Evolutionary conservation across 352 stramenopile species (phyloP), one percentile per base, ranked within the genome.

Genomic region (Pythium biforme): DNA sequence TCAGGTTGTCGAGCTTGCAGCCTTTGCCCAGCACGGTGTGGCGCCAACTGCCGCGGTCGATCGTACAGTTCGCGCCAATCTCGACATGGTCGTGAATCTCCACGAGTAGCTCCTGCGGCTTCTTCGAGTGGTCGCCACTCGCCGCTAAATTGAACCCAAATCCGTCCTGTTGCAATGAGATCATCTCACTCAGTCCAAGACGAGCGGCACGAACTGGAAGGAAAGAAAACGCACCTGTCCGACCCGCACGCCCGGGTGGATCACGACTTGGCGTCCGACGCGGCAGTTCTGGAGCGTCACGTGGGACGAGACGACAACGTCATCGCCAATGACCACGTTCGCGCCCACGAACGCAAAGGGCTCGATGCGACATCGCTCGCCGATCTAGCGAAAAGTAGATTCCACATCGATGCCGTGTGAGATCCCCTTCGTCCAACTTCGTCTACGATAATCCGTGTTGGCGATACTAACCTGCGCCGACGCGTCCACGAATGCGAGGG

Each of bases 1-100:
- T 94, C 56, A 94, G 59, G 48, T 94, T 95, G 68, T 95, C 87
- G 33, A 94, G 76, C 52, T 95, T 95, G 57, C 76, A 90, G 41
- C 83, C 81, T 58, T 62, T 66, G 19, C 81, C 79, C 15, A 95
- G 69, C 12, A 91, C 56, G 1, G 87, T 95, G 65, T 95, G 77
- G 55, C 87, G 78, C 87, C 87, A 95, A 66, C 85, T 94, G 15
- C 85, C 87, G 40, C 87, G 83, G 48, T 94, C 87, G 49, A 95
- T 91, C 17, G 83, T 77, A 33, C 68, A 86, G 62, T 94, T 94
- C 0, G 85, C 82, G 39, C 86, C 87, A 40, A 95, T 94, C 70
- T 95, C 87, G 31, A 94, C 87, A 69, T 94, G 62, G 56, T 90
- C 78, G 51, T 90, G 74, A 27, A 95, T 73, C 54, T 94, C 81